Base-by-base conservation (phyloP, 2,329 filamentous ascomycete genomes). In the Phoma herbarum region DNA sequence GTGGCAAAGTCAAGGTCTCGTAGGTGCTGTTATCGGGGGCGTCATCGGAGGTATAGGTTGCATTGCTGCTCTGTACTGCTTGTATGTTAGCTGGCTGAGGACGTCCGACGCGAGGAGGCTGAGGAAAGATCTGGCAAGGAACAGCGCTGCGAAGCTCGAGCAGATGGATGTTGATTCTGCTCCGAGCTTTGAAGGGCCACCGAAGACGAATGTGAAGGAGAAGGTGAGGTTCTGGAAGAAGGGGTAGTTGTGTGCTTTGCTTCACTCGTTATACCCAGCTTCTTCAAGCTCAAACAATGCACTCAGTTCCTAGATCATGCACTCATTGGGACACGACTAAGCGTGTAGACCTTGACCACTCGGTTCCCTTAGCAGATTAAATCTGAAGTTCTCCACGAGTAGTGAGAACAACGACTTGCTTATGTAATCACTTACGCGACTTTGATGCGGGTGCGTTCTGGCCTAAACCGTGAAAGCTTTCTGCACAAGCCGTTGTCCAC, bases 1-100 rank as follows among this genome's bases (percentile, higher is more conserved):
- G 16, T 78, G 76, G 69, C 52, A 69, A 35, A 64, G 62, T 26
- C 69, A 77, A 41, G 77, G 77, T 2, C 60, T 79, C 20, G 71
- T 78, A 5, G 77, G 77, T 14, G 77, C 77, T 2, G 75, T 79
- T 1, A 48, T 79, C 9, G 77, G 77, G 14, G 77, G 76, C 12
- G 66, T 78, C 0, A 44, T 79, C 7, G 77, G 76, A 26, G 75
- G 75, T 5, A 45, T 75, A 12, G 76, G 71, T 2, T 57, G 75
- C 10, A 52, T 71, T 2, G 64, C 67, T 22, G 68, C 67, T 8
- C 57, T 61, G 31, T 73, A 69, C 46, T 75, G 74, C 54, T 60
- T 75, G 35, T 68, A 70, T 42, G 51, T 73, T 2, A 69, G 64
- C n/a, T 75, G 64, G 62, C 56, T 65, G 61, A 62, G 75, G 50